Conservation (phyloP, 495 filamentous ascomycete genomes). For the Xylaria nigripes region DNA sequence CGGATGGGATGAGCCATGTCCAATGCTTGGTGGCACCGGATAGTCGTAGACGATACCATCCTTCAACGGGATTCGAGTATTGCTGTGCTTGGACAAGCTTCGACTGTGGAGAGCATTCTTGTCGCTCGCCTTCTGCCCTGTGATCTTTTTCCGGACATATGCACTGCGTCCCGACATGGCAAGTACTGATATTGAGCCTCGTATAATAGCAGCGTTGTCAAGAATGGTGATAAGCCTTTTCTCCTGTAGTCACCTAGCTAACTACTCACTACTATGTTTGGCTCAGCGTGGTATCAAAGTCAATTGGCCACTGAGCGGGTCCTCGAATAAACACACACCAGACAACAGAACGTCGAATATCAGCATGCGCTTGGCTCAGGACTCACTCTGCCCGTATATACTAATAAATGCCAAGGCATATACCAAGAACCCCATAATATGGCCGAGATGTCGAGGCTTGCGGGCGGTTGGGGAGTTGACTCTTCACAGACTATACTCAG, state of each 20-base stretch:
- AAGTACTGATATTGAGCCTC: background rate
- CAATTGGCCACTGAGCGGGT: no score
- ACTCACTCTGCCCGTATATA: background rate
- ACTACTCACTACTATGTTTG: background rate
- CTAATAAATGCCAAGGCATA: no score
- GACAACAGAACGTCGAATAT: no score
- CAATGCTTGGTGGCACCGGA: slow-evolving; percentile 29
- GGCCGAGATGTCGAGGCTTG: no score
- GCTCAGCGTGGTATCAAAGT: background rate
- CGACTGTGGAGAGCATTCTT: slow-evolving; percentile 7
- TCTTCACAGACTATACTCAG: no score
- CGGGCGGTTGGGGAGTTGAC: no score
- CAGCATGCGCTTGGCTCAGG: background rate
- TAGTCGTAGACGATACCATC: slow-evolving; percentile 32
- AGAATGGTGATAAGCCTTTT: background rate
- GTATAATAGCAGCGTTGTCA: background rate
- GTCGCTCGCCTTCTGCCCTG: slow-evolving; percentile 31
- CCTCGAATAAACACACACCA: no score
- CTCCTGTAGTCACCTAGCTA: background rate
- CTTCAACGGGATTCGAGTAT: slow-evolving; percentile 23
- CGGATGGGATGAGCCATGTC: slow-evolving; percentile 33
- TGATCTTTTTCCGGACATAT: slow-evolving; percentile 47
- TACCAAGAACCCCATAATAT: no score
- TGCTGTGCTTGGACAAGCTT: slow-evolving; percentile 26
- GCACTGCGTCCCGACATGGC: slow-evolving; percentile 50